These are phyloP conservation scores for Firmiana major DNA, from an alignment of 345 rosid genomes.

Conservation along the genomic window DNA sequence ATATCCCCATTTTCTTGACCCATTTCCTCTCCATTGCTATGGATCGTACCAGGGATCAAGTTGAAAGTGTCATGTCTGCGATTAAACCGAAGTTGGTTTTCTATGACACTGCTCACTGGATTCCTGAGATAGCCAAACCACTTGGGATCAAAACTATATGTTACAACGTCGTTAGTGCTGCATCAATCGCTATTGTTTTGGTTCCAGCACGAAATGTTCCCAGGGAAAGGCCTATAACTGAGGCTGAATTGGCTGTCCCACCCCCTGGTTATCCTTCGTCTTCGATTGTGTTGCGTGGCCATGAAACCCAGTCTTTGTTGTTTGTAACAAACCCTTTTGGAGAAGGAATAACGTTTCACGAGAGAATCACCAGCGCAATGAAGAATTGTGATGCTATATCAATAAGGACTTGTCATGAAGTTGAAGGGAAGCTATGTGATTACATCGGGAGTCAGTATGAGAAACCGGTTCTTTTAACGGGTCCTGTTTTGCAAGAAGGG, in stretches of 20 bases:
- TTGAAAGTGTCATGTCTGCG: conserved; percentile 29
- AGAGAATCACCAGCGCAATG: conserved; percentile 37
- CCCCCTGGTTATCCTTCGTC: conserved; percentile 67
- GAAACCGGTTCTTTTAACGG: conserved; percentile 49
- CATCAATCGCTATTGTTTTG: conserved; percentile 45
- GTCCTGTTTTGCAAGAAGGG: conserved; percentile 49
- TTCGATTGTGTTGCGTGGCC: conserved; percentile 37
- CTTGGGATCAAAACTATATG: conserved; percentile 54
- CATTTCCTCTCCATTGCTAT: conserved; percentile 51
- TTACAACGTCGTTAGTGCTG: conserved; percentile 46
- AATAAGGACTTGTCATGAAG: conserved; percentile 64
- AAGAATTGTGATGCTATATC: conserved; percentile 51
- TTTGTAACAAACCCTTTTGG: conserved; percentile 50
- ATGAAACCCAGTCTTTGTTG: conserved; percentile 36
- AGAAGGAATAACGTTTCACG: conserved; percentile 46
- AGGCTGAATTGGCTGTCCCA: conserved; percentile 39
- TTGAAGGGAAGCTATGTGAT: conserved; percentile 56
- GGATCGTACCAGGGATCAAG: conserved; percentile 57
- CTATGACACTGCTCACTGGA: conserved; percentile 55
- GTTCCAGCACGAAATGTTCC: conserved; percentile 55
- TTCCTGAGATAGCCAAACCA: conserved; percentile 45
- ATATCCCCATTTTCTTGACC: conserved; percentile 39
- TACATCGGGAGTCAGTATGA: conserved; percentile 47
- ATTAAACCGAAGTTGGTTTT: conserved; percentile 45
- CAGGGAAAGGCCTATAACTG: conserved; percentile 31